Evolutionary conservation across 495 filamentous ascomycete species (phyloP), one percentile per base, ranked within the genome.

Genomic region (Achaetomiella virescens): DNA sequence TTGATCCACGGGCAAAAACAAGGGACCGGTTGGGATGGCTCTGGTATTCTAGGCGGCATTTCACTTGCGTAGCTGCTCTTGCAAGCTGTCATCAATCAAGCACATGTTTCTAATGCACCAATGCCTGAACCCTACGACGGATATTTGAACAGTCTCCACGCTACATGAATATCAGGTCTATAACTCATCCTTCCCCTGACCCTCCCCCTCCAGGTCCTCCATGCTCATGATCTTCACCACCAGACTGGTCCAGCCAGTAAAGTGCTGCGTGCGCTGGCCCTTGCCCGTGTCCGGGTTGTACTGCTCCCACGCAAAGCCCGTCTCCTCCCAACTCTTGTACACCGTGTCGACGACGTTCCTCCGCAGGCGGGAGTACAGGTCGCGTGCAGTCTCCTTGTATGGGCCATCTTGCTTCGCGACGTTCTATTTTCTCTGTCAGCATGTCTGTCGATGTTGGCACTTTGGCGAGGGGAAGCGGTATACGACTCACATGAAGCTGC

Each of bases 301-400:
- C 72, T 98, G 93, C 68, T 98, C 93, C 95, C 95, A 98, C 10
- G 95, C 93, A 70, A 97, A 98, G 17, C 92, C 91, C 0, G 93
- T 98, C 58, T 86, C 79, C 67, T 84, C 78, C 93, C 93, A 98
- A 65, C 84, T 81, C 36, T 82, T 75, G 75, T 86, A 97, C 48
- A 98, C 88, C 25, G 90, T 97, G 44, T 90, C 80, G 31, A 97
- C 89, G 38, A 98, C 72, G 64, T 95, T 97, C 62, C 79, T 80
- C 35, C 93, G 83, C 25, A 98, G 80, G 1, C 80, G 70, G 22
- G 75, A 81, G 70, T 96, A 97, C 51, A 96, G 78, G 36, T 81
- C 76, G n/a, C 72, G 73, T 14, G 92, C 89, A 43, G 81, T 82
- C 15, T 75, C 68, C 61, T 84, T 80, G 65, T 95, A 80, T 14